Evolutionary conservation across 2,329 filamentous ascomycete species (phyloP).

Genomic region (Amesomyces nigricolor): DNA sequence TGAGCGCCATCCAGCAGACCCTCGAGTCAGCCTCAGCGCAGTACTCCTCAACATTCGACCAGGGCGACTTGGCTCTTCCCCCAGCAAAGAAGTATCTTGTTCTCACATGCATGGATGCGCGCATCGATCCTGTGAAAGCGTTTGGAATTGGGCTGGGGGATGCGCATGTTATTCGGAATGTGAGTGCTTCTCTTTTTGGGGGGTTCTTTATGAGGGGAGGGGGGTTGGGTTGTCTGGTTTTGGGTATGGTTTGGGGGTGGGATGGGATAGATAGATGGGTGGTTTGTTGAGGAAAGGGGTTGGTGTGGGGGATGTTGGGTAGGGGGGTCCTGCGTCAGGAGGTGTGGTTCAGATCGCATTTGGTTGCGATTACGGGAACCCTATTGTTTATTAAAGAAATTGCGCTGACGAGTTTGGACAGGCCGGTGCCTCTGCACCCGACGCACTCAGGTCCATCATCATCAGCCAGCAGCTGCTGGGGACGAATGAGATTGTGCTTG

Average conservation of each 20-base stretch:
- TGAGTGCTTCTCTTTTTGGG: slow-evolving; percentile 11
- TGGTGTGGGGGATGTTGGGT: not conserved
- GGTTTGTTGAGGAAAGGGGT: not conserved
- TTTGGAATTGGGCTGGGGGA: slow-evolving; percentile 69
- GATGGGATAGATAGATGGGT: not conserved
- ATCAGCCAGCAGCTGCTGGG: slow-evolving; percentile 76
- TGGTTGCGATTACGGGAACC: too few relatives aligned
- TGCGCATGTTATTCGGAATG: slow-evolving; percentile 72
- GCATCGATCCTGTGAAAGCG: slow-evolving; percentile 60
- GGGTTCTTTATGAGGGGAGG: too few relatives aligned
- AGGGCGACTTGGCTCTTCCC: slow-evolving; percentile 61
- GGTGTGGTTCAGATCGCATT: too few relatives aligned
- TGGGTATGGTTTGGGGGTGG: not conserved
- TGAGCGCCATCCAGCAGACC: slow-evolving; percentile 28
- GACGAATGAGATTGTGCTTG: slow-evolving; percentile 66
- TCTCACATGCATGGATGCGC: slow-evolving; percentile 79
- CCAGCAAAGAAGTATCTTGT: slow-evolving; percentile 65
- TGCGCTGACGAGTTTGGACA: slow-evolving; percentile 13
- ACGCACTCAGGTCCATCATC: slow-evolving; percentile 67
- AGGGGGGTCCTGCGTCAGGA: too few relatives aligned
- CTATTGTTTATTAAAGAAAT: not conserved
- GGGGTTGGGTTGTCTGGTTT: too few relatives aligned
- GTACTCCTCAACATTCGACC: slow-evolving; percentile 46
- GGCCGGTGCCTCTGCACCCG: slow-evolving; percentile 59
- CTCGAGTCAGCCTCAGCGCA: slow-evolving; percentile 27